Percentiles rank a stretch among this genome's conserved stretches.
phyloP scores from a whole-genome alignment of 225 moss, liverwort and hornwort genomes.

The Polytrichum formosum region DNA sequence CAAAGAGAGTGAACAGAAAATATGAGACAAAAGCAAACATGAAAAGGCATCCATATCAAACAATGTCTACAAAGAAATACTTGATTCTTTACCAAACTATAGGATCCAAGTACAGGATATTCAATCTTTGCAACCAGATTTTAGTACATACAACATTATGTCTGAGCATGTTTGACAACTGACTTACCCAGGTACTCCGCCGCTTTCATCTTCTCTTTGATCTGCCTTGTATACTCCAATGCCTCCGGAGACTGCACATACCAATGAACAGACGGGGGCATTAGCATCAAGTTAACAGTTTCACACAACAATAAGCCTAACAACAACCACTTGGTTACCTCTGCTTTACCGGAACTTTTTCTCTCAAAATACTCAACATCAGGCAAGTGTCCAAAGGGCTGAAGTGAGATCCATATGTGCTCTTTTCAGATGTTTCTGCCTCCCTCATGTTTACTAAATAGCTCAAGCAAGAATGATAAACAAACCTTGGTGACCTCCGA shows the following conservation, averaged over 20 bases:
- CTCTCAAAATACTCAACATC: no score
- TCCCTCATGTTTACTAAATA: no score
- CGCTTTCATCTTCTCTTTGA: slow-evolving; percentile 92
- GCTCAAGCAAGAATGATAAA: slow-evolving; percentile 18
- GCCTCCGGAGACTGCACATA: slow-evolving; percentile 76
- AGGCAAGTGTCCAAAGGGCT: no score
- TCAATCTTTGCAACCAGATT: no score
- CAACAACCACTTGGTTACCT: not conserved
- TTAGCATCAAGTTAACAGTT: slow-evolving; percentile 1
- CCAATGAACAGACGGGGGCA: not conserved
- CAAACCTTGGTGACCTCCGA: slow-evolving; percentile 96
- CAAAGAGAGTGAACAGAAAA: not conserved
- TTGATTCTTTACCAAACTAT: not conserved
- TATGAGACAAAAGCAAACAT: not conserved
- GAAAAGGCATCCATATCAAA: no score
- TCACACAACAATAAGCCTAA: slow-evolving; percentile 2
- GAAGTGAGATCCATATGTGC: no score
- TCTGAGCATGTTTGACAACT: no score
- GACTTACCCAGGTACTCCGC: slow-evolving; percentile 90
- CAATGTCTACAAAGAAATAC: not conserved
- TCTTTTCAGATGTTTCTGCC: no score
- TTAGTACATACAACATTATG: no score
- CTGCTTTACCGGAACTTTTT: no score
- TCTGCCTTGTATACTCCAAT: slow-evolving; percentile 66
- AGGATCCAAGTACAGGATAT: not conserved